These are phyloP conservation scores for Apiospora koreana DNA, from an alignment of 2,329 filamentous ascomycete species.

Conservation along the genomic window DNA sequence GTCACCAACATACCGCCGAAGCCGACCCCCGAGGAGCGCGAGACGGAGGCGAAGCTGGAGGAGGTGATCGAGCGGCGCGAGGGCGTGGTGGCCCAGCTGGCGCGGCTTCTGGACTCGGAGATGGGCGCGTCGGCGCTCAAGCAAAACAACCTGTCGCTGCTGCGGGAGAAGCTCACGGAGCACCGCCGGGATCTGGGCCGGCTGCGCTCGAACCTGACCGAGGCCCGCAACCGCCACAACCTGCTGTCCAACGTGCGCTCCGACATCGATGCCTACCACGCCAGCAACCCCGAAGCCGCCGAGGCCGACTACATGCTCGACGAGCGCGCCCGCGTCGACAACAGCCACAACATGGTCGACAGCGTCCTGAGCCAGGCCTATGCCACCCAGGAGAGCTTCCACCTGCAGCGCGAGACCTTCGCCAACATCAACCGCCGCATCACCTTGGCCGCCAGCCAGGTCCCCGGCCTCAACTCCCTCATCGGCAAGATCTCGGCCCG, in stretches of 20 bases:
- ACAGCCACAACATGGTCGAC: slow-evolving; percentile 87
- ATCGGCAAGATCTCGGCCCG: slow-evolving; percentile 92
- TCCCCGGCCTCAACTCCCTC: slow-evolving; percentile 89
- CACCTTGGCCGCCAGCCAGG: slow-evolving; percentile 82
- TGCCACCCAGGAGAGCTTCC: slow-evolving; percentile 91
- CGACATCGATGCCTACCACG: slow-evolving; percentile 88
- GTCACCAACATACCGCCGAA: slow-evolving; percentile 78
- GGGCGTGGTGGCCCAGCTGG: slow-evolving; percentile 75
- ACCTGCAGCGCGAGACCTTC: slow-evolving; percentile 82
- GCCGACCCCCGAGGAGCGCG: slow-evolving; percentile 80
- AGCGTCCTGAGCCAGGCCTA: slow-evolving; percentile 93
- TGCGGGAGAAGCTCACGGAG: slow-evolving; percentile 85
- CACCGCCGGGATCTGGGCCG: slow-evolving; percentile 82
- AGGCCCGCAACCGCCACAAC: slow-evolving; percentile 84
- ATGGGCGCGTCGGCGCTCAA: slow-evolving; percentile 92
- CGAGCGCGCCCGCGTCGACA: slow-evolving; percentile 82
- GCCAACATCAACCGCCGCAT: slow-evolving; percentile 89
- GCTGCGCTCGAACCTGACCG: slow-evolving; percentile 70
- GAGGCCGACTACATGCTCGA: slow-evolving; percentile 98
- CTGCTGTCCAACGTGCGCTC: slow-evolving; percentile 86
- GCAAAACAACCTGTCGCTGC: slow-evolving; percentile 90
- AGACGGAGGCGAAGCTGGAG: slow-evolving; percentile 78
- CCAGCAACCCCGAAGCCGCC: slow-evolving; percentile 75
- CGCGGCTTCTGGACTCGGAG: slow-evolving; percentile 91
- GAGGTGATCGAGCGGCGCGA: slow-evolving; percentile 87